Evolutionary conservation across 805 yeast genomes (phyloP), one percentile per base, ranked within the genome.

Genomic region (Kazachstania viticola): DNA sequence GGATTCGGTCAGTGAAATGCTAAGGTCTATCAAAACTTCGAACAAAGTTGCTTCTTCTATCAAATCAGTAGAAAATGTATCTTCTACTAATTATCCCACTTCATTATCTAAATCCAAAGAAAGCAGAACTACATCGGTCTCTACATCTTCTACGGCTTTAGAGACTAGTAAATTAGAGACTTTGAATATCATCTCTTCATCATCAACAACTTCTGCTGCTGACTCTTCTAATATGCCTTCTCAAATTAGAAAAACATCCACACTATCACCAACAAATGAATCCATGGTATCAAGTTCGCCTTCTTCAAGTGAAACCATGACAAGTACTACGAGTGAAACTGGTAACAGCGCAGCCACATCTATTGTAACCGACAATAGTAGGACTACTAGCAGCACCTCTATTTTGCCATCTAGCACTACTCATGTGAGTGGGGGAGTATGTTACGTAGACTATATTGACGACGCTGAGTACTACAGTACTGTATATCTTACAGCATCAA

Each of bases 401-500:
- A 19, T 19, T 19, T 19, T 19, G 23, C 23, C 25, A 3, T 6
- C 27, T 15, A 33, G 26, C 11, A 26, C 23, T 3, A n/a, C 15
- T 12, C 39, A 39, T 23, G 38, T 36, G 17, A n/a, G n/a, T n/a
- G 47, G 41, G 17, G 54, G 54, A 18, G 39, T 42, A 6, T 54
- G 55, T 31, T 42, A 41, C 12, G 48, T 48, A 5, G 40, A 40
- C 26, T 49, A 45, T 21, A 48, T 43, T 21, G 49, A 48, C 25
- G 43, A 40, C 23, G 45, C 44, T 13, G 29, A 17, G 9, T 52
- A 54, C 32, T 54, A 54, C 39, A 50, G 54, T 18, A 54, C 59
- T 4, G 41, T 38, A 4, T 51, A 51, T 32, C 32, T 54, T 15
- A 51, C 56, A 1, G 49, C 39, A 13, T 28, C 52, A 7, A 34